A percentile compares a stretch with the other conserved stretches of the same genome.
These are phyloP conservation scores for Hypholoma fasciculare DNA, from an alignment of 768 basidiomycete genomes.

Conservation along the genomic window DNA sequence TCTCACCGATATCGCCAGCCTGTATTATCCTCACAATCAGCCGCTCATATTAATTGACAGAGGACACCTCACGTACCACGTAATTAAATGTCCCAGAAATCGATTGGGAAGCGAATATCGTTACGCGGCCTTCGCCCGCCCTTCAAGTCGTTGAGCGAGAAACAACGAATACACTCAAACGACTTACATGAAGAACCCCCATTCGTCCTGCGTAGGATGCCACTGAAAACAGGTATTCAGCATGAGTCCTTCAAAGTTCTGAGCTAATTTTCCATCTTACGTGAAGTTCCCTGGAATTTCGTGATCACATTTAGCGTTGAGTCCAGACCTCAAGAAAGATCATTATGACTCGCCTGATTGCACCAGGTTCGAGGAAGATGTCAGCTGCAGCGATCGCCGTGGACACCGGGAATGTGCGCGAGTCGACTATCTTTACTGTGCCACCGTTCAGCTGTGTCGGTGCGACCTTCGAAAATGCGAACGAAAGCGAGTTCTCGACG, in stretches of 20 bases:
- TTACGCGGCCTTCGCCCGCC: slow-evolving; percentile 54
- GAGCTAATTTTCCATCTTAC: slow-evolving; percentile 25
- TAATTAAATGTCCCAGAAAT: slow-evolving; percentile 63
- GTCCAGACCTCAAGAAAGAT: not conserved
- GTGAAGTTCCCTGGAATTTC: slow-evolving; percentile 48
- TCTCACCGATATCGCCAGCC: slow-evolving; percentile 58
- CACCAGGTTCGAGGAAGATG: slow-evolving; percentile 56
- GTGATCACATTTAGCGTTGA: not conserved
- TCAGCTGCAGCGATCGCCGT: slow-evolving; percentile 55
- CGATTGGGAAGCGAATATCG: slow-evolving; percentile 53
- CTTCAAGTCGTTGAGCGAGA: slow-evolving; percentile 32
- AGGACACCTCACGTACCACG: slow-evolving; percentile 26
- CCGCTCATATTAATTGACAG: slow-evolving; percentile 36
- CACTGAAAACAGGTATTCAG: slow-evolving; percentile 38
- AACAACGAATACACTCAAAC: not conserved
- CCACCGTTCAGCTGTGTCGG: slow-evolving; percentile 52
- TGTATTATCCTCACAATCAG: slow-evolving; percentile 37
- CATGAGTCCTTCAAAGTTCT: slow-evolving; percentile 13
- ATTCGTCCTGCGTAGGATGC: slow-evolving; percentile 72
- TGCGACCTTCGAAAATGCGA: slow-evolving; percentile 46
- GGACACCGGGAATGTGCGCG: slow-evolving; percentile 49
- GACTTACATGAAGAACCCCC: slow-evolving; percentile 56
- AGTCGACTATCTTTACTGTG: slow-evolving; percentile 59
- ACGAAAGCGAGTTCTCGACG: slow-evolving; percentile 46
- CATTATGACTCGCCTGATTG: slow-evolving; percentile 43